These are phyloP conservation scores for Onygenales sp. DNA, from an alignment of 2,329 filamentous ascomycete species.

Conservation along the genomic window DNA sequence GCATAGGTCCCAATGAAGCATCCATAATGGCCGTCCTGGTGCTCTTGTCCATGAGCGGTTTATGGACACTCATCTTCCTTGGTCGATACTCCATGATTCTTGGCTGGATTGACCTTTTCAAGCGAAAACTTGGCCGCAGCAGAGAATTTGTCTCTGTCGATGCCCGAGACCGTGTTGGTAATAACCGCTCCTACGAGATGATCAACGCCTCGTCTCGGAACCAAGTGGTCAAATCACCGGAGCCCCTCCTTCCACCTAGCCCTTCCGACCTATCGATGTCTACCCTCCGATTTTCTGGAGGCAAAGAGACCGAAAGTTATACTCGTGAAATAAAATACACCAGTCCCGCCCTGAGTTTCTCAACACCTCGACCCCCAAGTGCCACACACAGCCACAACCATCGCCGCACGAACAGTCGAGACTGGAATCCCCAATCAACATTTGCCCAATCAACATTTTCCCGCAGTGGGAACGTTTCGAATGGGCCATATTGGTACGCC, in stretches of 20 bases:
- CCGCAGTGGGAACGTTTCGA: background rate
- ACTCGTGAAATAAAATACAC: constrained; percentile 39
- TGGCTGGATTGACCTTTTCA: constrained; percentile 66
- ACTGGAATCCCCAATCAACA: constrained; percentile 29
- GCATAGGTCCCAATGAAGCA: constrained; percentile 61
- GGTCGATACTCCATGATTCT: constrained; percentile 74
- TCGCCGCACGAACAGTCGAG: constrained; percentile 10
- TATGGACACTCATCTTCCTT: constrained; percentile 76
- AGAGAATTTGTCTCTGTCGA: constrained; percentile 87
- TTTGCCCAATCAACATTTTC: constrained; percentile 20
- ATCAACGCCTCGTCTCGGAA: constrained; percentile 33
- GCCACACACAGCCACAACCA: constrained; percentile 11
- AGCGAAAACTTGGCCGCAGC: constrained; percentile 35
- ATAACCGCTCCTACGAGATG: constrained; percentile 71
- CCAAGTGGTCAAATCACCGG: constrained; percentile 22
- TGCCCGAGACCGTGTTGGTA: constrained; percentile 56
- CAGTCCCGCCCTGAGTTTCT: constrained; percentile 40
- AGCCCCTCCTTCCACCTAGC: constrained; percentile 21
- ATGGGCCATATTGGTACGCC: background rate
- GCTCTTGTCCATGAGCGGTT: constrained; percentile 72
- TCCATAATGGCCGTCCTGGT: constrained; percentile 75
- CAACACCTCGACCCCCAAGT: constrained; percentile 35
- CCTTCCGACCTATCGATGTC: constrained; percentile 16
- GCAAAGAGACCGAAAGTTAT: constrained; percentile 23
- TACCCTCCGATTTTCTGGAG: constrained; percentile 11